Base-by-base conservation (phyloP, 2,329 filamentous ascomycete genomes). In the Claviceps fusiformis region DNA sequence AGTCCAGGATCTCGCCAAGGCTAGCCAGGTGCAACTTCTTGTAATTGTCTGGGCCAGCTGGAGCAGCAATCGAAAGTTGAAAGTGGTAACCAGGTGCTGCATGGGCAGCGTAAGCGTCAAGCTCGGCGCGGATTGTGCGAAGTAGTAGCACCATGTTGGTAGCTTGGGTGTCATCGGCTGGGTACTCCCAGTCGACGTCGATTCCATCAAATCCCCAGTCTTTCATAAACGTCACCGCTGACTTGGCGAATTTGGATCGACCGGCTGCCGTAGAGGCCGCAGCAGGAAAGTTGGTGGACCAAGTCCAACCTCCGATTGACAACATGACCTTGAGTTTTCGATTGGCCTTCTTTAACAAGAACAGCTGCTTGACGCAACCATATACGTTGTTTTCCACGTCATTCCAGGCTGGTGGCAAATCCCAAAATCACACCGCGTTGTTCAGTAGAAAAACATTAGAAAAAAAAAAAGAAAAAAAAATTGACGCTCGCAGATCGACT, bases 221-320 rank as follows among this genome's bases (percentile, higher is more conserved):
- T 63, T 85, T 82, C 55, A 95, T 75, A 54, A 93, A 68, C 8
- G 75, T 69, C 0, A 91, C 84, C 2, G 87, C 81, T 3, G 78
- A 80, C 49, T 77, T 70, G 6, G 89, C 89, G 69, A 95, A 95
- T 1, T 62, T 78, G 41, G 74, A 68, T 17, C 89, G 79, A 17
- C 80, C 82, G 2, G 74, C 69, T 0, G 77, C 75, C 0, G 83
- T 86, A 57, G 80, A 81, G 10, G 84, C 81, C 0, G 84, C 83
- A 1, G 74, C 73, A 0, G 86, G 75, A 65, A 95, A 92, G 67
- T 89, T 88, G 61, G 77, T 72, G 2, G 86, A 89, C 69, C 88
- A 93, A 0, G 87, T 90, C 86, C 86, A 95, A 35, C 90, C 89
- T 50, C 90, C 90, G 59, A 95, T 89, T 50, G 82, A 87, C 4